Evolutionary conservation across 2,329 filamentous ascomycete species (phyloP).

Genomic region (Diaporthe sp.): DNA sequence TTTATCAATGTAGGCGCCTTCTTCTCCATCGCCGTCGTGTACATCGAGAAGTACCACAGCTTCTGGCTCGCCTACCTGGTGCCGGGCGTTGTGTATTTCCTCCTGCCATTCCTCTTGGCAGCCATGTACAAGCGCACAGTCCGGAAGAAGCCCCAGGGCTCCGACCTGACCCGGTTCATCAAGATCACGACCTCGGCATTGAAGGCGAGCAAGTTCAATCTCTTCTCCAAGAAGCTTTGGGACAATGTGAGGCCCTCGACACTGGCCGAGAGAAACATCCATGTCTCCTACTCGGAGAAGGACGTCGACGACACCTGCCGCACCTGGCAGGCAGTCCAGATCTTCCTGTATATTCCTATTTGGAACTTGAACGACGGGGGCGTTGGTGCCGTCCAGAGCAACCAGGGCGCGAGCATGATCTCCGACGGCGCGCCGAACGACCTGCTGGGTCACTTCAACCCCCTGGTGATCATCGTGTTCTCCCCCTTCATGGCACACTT

Average conservation of each 20-base stretch:
- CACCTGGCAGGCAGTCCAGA: conserved; percentile 57
- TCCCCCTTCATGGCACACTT: conserved; percentile 65
- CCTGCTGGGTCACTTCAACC: conserved; percentile 71
- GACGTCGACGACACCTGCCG: conserved; percentile 77
- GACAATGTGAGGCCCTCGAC: conserved; percentile 69
- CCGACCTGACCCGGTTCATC: conserved; percentile 72
- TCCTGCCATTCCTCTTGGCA: conserved; percentile 71
- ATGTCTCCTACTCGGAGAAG: conserved; percentile 74
- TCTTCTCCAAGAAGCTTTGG: conserved; percentile 71
- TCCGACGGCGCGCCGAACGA: conserved; percentile 71
- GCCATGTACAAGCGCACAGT: conserved; percentile 71
- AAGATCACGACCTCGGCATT: conserved; percentile 68
- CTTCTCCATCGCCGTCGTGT: conserved; percentile 75
- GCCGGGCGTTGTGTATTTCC: conserved; percentile 67
- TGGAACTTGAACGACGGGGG: conserved; percentile 58
- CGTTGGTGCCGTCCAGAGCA: conserved; percentile 53
- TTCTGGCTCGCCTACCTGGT: conserved; percentile 78
- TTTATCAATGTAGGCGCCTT: conserved; percentile 78
- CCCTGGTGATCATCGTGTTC: conserved; percentile 71
- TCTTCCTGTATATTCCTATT: conserved; percentile 58
- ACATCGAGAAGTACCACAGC: conserved; percentile 81
- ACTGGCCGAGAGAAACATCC: conserved; percentile 59
- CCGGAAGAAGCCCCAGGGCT: conserved; percentile 73
- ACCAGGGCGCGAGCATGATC: conserved; percentile 59
- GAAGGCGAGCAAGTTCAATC: conserved; percentile 65